These are phyloP conservation scores for Hypoxylon perforatum DNA, from an alignment of 495 filamentous ascomycete species.

Conservation along the genomic window DNA sequence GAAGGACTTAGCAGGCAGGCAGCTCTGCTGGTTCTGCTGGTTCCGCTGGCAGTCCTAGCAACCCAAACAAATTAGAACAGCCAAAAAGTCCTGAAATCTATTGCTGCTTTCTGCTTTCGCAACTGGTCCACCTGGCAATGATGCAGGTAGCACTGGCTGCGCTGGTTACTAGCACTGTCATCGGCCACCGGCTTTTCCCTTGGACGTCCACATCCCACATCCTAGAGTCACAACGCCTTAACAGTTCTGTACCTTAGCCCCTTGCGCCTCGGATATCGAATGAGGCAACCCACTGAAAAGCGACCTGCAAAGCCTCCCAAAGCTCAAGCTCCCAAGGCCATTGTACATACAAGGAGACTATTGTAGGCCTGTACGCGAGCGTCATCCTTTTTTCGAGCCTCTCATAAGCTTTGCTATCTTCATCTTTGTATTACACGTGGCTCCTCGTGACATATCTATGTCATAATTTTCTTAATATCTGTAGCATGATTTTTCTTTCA, in stretches of 20 bases:
- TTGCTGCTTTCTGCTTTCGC: background rate
- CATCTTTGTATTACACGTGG: background rate
- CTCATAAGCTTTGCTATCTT: background rate
- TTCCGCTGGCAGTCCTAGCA: constrained; percentile 27
- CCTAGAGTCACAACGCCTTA: too few species aligned
- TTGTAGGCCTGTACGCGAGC: background rate
- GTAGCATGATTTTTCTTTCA: too few species aligned
- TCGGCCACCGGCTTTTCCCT: constrained; percentile 23
- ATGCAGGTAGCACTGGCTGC: too few species aligned
- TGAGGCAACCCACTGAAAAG: constrained; percentile 36
- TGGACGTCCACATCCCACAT: background rate
- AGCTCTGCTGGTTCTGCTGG: too few species aligned
- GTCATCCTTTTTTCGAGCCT: background rate
- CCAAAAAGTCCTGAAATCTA: constrained; percentile 32
- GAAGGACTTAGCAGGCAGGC: constrained; percentile 32
- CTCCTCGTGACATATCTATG: background rate
- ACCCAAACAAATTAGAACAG: constrained; percentile 4
- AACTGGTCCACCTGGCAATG: too few species aligned
- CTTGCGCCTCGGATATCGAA: constrained; percentile 35
- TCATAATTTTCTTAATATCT: background rate
- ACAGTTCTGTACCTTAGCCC: constrained; percentile 10
- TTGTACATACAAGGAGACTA: background rate
- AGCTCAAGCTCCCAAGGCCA: background rate
- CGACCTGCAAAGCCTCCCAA: background rate
- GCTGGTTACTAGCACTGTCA: too few species aligned